Conservation (phyloP, 768 basidiomycete species). For the Mycena alexandri region DNA sequence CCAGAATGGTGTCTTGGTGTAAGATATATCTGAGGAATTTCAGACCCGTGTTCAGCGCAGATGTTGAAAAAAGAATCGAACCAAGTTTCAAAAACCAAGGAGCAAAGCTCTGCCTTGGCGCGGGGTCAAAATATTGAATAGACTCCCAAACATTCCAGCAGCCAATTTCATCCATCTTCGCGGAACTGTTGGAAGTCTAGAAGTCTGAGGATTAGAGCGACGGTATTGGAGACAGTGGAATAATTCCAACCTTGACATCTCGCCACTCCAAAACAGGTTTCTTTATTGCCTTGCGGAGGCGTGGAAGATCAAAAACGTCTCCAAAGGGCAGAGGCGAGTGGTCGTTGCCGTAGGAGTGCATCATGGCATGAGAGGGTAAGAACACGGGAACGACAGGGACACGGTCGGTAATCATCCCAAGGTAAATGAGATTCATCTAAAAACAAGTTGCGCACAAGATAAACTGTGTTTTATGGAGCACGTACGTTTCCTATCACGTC, state of each 20-base stretch:
- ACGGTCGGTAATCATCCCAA: conserved; percentile 50
- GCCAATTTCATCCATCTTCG: conserved; percentile 41
- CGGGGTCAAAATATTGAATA: conserved; percentile 33
- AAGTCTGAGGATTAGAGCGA: background rate
- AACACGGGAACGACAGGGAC: conserved; percentile 53
- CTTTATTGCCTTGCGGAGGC: conserved; percentile 45
- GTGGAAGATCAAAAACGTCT: conserved; percentile 51
- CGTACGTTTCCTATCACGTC: conserved; percentile 26
- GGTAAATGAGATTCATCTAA: conserved; percentile 52
- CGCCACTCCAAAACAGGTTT: conserved; percentile 53
- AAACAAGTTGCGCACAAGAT: background rate
- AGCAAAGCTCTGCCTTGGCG: conserved; percentile 34
- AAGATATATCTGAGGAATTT: conserved; percentile 42
- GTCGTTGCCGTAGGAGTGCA: conserved; percentile 33
- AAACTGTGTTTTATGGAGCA: background rate
- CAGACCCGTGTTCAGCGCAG: conserved; percentile 36
- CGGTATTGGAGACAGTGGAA: background rate
- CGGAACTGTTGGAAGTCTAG: conserved; percentile 20
- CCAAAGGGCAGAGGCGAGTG: conserved; percentile 43
- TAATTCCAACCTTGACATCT: conserved; percentile 47
- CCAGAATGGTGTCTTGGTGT: conserved; percentile 40
- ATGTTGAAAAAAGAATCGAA: background rate
- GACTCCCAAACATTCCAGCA: conserved; percentile 47
- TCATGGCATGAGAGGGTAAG: conserved; percentile 45
- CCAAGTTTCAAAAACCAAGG: conserved; percentile 36